Percentiles rank a stretch among this genome's conserved stretches.
These are phyloP conservation scores for Penicillium atrosanguineum DNA, from an alignment of 495 filamentous ascomycete species.

Conservation along the genomic window DNA sequence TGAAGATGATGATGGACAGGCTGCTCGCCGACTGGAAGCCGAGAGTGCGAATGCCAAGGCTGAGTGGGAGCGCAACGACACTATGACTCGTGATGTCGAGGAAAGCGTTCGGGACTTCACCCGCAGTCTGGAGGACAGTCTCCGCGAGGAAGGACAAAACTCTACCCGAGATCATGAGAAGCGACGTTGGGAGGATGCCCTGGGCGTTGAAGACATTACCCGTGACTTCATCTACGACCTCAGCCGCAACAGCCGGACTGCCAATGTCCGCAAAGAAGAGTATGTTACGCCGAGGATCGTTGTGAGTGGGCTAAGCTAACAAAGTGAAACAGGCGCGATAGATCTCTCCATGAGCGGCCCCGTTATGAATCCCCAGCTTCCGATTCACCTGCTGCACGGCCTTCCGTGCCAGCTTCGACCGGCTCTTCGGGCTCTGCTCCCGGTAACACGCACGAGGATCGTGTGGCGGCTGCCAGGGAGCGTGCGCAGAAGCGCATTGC, in stretches of 20 bases:
- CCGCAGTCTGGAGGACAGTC: slow-evolving; percentile 74
- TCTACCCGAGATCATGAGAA: slow-evolving; percentile 79
- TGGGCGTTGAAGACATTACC: slow-evolving; percentile 95
- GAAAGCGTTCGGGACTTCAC: slow-evolving; percentile 93
- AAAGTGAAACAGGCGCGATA: slow-evolving; percentile 17
- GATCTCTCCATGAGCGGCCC: slow-evolving; percentile 24
- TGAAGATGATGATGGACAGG: slow-evolving; percentile 70
- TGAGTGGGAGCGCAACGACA: slow-evolving; percentile 90
- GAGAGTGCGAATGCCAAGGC: slow-evolving; percentile 76
- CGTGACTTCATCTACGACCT: slow-evolving; percentile 97
- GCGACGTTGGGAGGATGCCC: slow-evolving; percentile 92
- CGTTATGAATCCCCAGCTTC: slow-evolving; percentile 23
- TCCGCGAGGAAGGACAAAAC: slow-evolving; percentile 76
- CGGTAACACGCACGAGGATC: slow-evolving; percentile 85
- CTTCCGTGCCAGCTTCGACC: slow-evolving; percentile 42
- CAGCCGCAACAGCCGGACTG: slow-evolving; percentile 75
- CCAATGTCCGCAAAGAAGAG: slow-evolving; percentile 74
- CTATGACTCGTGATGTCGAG: slow-evolving; percentile 95
- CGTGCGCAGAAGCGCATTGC: slow-evolving; percentile 97
- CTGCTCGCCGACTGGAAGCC: slow-evolving; percentile 78
- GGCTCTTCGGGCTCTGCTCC: slow-evolving; percentile 46
- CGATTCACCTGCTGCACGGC: slow-evolving; percentile 30
- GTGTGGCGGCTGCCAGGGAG: slow-evolving; percentile 93
- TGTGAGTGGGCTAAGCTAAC: slow-evolving; percentile 17
- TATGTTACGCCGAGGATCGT: slow-evolving; percentile 29